Evolutionary conservation across 768 basidiomycete genomes (phyloP).

Genomic region (Mycena maculata): DNA sequence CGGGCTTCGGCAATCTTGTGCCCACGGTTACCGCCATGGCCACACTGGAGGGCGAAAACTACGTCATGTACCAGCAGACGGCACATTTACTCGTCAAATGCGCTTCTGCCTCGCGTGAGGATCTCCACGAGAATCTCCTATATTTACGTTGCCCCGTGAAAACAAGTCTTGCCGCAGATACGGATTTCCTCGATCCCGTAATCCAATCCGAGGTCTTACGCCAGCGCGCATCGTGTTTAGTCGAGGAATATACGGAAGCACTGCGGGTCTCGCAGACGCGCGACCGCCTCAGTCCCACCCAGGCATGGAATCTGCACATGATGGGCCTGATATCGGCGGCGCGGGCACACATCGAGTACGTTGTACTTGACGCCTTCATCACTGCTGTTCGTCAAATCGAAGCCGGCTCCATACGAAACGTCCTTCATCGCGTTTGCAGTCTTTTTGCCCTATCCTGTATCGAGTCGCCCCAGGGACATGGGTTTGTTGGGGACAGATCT

Average conservation of each 20-base stretch:
- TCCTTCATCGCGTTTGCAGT: slow-evolving; percentile 30
- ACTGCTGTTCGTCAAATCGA: slow-evolving; percentile 14
- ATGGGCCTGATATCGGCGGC: slow-evolving; percentile 38
- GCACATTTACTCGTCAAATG: slow-evolving; percentile 40
- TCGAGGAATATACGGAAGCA: slow-evolving; percentile 33
- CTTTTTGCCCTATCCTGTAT: slow-evolving; percentile 41
- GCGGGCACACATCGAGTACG: slow-evolving; percentile 40
- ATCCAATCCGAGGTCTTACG: slow-evolving; percentile 32
- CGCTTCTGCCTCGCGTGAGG: background rate
- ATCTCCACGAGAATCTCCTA: too few relatives aligned
- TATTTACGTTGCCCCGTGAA: background rate
- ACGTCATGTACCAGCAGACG: slow-evolving; percentile 43
- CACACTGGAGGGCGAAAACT: slow-evolving; percentile 42
- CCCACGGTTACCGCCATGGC: slow-evolving; percentile 31
- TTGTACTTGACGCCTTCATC: slow-evolving; percentile 37
- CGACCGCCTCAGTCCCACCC: slow-evolving; percentile 22
- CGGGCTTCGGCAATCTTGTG: slow-evolving; percentile 39
- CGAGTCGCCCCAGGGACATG: slow-evolving; percentile 36
- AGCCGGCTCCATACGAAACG: background rate
- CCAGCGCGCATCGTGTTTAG: slow-evolving; percentile 37
- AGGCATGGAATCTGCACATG: slow-evolving; percentile 42
- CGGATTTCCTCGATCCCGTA: background rate
- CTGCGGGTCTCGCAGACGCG: slow-evolving; percentile 17
- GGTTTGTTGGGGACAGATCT: slow-evolving; percentile 39
- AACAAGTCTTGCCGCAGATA: background rate